A percentile compares a stretch with the other conserved stretches of the same genome.
Conservation (phyloP, 148 eudicot genomes). For the Rhododendron mucronatum region DNA sequence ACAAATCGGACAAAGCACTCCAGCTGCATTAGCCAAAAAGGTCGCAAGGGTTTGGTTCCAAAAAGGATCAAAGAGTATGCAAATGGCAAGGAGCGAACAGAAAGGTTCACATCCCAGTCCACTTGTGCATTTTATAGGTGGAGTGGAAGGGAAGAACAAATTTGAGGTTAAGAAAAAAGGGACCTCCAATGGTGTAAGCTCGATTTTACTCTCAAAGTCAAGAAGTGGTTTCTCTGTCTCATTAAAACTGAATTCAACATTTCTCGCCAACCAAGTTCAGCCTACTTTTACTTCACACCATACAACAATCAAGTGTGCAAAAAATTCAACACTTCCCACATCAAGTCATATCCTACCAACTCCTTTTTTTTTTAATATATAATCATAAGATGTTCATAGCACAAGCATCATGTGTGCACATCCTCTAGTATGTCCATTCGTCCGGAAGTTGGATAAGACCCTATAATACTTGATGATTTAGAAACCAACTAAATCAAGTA, state of each 20-base stretch:
- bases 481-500: neutral
- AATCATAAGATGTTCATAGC: neutral
- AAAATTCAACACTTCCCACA: neutral
- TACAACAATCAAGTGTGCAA: neutral
- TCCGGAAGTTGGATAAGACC: neutral
- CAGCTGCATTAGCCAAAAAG: neutral
- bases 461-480: neutral
- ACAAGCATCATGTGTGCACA: neutral
- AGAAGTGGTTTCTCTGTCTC: neutral
- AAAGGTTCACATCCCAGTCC: neutral
- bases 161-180: neutral
- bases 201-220: neutral
- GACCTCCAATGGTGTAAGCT: neutral
- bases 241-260: neutral
- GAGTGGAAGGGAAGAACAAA: neutral
- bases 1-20: neutral
- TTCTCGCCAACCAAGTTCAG: neutral
- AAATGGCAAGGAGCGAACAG: neutral
- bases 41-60: neutral
- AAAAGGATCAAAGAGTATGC: neutral
- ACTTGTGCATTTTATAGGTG: neutral
- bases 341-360: neutral
- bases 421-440: neutral
- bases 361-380: neutral
- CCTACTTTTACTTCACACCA: neutral